Base-by-base conservation (phyloP, 306 rosid species). In the Ormosia semicastrata region DNA sequence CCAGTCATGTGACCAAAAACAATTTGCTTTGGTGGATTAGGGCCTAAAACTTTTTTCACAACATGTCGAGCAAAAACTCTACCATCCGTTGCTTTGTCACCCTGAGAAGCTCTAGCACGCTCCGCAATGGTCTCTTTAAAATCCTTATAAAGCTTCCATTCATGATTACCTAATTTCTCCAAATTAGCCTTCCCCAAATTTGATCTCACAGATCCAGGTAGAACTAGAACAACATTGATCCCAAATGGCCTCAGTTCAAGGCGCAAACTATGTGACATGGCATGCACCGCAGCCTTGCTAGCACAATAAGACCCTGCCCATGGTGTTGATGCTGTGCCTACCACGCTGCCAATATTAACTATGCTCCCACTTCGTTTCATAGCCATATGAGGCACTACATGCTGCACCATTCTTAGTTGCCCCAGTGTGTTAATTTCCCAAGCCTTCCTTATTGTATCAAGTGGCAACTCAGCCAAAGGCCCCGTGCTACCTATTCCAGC, bases 251-350 rank as follows among this genome's bases (percentile, higher is more conserved):
- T 89, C 13, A 93, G 52, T 32, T 95, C 97, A 34, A 95, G 71
- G 3, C 97, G 83, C 83, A 93, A 66, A 30, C 85, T 82, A 66
- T 90, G 63, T 17, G 98, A 81, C 87, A 95, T 86, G 24, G 97
- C 94, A 32, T 90, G 92, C 47, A 90, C 89, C 0, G 87, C 82
- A 6, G 97, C 97, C 69, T 90, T 95, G 46, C 87, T 93, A 14
- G 92, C 87, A 71, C 98, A 95, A 34, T 90, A 91, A 24, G 97
- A 83, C 29, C 98, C 99, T 3, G 93, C 92, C 97, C 98, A 95
- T 0, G 98, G 98, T 0, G 97, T 95, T 5, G 98, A 66, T 18
- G 87, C 91, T 3, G 54, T 66, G 1, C 97, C 97, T 0, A 93
- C 98, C 0, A 91, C 75, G 10, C 97, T 94, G 0, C 97, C 97